Base-by-base conservation (phyloP, 148 eudicot genomes). In the Silene latifolia region DNA sequence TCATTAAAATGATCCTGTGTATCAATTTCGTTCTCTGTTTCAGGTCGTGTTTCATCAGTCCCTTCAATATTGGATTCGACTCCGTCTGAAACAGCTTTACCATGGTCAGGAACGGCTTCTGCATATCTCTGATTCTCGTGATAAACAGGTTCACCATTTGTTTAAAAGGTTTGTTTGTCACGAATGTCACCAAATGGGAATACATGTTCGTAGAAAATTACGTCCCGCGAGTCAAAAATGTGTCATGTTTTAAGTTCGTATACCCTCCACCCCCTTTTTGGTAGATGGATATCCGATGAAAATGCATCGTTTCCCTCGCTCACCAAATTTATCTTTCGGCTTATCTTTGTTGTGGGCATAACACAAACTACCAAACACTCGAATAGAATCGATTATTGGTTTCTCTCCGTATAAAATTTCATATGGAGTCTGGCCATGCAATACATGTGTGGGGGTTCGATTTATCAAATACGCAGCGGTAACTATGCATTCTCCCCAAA, bases 231-330 rank as follows among this genome's bases (percentile, higher is more conserved):
- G 42, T 35, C 42, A 35, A 35, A 35, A 35, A 35, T 4, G 3
- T 35, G 1, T 4, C 42, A 2, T 35, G 42, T 35, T 35, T 35
- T 35, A 67, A 67, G 15, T 1, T 67, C 70, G 5, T 8, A 25
- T 5, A 67, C 70, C 14, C n/a, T 32, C 70, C 70, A 67, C 15
- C 70, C 70, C 70, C 51, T 67, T 67, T 18, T 67, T 39, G 2
- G 21, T 21, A 35, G 11, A 9, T 0, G 39, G 19, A 8, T 67
- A 67, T 0, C 70, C 70, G 0, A 67, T 18, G 19, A 67, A 67
- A n/a, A 67, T 12, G 19, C 70, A 67, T 1, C 51, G 48, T 35
- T 13, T 39, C 5, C 20, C 70, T 6, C 70, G 20, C 3, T 17
- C 46, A 4, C 46, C 24, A 39, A 35, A 67, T 10, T 67, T 67